Evolutionary conservation across 192 early-diverging fungal genomes (phyloP), one percentile per base, ranked within the genome.

Genomic region (Gryganskiella cystojenkinii): DNA sequence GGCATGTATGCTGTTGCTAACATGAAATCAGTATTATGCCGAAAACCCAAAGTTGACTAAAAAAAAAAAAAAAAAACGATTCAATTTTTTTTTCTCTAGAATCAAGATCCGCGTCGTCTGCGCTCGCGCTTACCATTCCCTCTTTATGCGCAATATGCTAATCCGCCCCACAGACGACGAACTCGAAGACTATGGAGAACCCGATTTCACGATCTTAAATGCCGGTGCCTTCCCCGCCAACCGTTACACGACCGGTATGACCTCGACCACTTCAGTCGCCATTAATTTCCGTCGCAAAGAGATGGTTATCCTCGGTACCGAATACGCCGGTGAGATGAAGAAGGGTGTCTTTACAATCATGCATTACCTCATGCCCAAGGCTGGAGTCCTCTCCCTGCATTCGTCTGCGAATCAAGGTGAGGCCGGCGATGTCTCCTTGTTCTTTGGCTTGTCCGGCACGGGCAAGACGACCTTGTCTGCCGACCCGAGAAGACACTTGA

Each of bases 241-340:
- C 87, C 83, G 92, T 31, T 96, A 92, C 83, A 96, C 94, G 52
- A 95, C 90, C 45, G 97, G 97, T 56, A 96, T 99, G 95, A 97
- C 95, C 55, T 96, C 95, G 52, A 90, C 89, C 61, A 99, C 97
- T 61, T 94, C 92, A 56, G 92, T 99, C 43, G 86, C 94, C 25
- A 85, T 99, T 81, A 94, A 93, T 89, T 99, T 99, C 64, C 90
- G 92, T 79, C 91, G 93, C 81, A 79, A 81, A 33, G 95, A 99
- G 84, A 99, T 99, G 97, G 94, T 99, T 37, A 99, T 99, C 56
- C 87, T 99, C 44, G 97, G 97, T 50, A 96, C 96, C 64, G 93
- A 98, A 82, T 99, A 99, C 71, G 97, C 97, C 61, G 97, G 97
- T 60, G 97, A 99, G 86, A 99, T 99, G 97, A 99, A 99, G 87